Evolutionary conservation across 2,329 filamentous ascomycete species (phyloP).

Genomic region (Verticillium alfalfae): DNA sequence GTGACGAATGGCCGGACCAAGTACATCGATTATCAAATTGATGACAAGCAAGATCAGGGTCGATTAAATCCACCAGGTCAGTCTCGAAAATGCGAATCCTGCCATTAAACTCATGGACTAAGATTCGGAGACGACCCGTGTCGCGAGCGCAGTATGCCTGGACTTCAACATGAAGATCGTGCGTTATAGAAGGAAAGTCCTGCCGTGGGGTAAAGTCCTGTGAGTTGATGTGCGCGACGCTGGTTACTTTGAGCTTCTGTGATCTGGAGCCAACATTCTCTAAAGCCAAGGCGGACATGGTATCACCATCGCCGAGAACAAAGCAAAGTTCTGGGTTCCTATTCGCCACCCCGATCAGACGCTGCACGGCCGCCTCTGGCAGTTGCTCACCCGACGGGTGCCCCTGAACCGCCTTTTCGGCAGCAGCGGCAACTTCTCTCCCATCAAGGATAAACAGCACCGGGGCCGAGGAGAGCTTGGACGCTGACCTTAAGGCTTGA

Average conservation of each 20-base stretch:
- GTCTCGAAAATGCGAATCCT: slow-evolving; percentile 77
- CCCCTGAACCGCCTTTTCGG: slow-evolving; percentile 66
- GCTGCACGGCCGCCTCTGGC: slow-evolving; percentile 61
- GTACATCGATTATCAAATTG: slow-evolving; percentile 59
- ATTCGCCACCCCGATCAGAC: slow-evolving; percentile 81
- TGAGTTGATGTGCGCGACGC: slow-evolving; percentile 71
- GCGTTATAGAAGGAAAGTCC: slow-evolving; percentile 3
- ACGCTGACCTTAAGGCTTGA: slow-evolving; percentile 11
- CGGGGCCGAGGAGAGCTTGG: background rate
- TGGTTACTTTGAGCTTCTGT: slow-evolving; percentile 62
- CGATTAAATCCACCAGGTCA: slow-evolving; percentile 73
- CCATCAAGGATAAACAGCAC: slow-evolving; percentile 82
- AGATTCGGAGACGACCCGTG: slow-evolving; percentile 61
- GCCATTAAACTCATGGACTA: slow-evolving; percentile 83
- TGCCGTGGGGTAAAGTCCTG: slow-evolving; percentile 40
- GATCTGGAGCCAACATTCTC: slow-evolving; percentile 75
- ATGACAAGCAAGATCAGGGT: slow-evolving; percentile 56
- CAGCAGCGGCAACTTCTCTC: slow-evolving; percentile 70
- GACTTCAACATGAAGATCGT: slow-evolving; percentile 55
- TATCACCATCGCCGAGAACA: slow-evolving; percentile 74
- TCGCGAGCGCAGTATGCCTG: slow-evolving; percentile 65
- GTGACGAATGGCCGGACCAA: slow-evolving; percentile 79
- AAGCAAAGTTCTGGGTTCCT: slow-evolving; percentile 83
- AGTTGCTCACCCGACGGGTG: slow-evolving; percentile 6
- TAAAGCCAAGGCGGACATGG: slow-evolving; percentile 88